These are phyloP conservation scores for Sporisorium reilianum DNA, from an alignment of 1,284 basidiomycete species.

Conservation along the genomic window DNA sequence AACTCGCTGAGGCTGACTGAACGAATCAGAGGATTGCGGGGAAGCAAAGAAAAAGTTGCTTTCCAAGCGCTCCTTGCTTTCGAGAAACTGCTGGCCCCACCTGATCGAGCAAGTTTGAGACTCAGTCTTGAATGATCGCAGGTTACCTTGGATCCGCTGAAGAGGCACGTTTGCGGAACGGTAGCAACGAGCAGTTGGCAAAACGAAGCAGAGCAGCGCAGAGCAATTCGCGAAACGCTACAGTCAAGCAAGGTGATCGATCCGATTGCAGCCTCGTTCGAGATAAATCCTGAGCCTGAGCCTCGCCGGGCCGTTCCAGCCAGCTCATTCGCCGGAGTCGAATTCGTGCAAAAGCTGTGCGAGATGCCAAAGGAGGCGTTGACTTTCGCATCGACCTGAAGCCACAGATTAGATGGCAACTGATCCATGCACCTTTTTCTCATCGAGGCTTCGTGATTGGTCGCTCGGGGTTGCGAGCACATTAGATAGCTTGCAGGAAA, in stretches of 20 bases:
- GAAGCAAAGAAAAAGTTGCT: background rate
- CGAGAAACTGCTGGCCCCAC: background rate
- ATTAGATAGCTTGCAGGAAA: slow-evolving; percentile 2
- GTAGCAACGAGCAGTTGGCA: background rate
- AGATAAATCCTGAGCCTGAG: background rate
- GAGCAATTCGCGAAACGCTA: background rate
- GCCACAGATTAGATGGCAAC: slow-evolving; percentile 13
- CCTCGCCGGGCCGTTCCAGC: background rate
- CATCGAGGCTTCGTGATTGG: slow-evolving; percentile 20
- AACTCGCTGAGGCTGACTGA: background rate
- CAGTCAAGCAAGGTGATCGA: background rate
- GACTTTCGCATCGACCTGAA: background rate
- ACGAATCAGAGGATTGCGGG: background rate
- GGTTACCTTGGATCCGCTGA: background rate
- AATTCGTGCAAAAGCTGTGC: background rate
- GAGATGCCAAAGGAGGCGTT: slow-evolving; percentile 1
- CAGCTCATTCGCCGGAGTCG: background rate
- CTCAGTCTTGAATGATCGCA: background rate
- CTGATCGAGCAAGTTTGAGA: slow-evolving; percentile 1
- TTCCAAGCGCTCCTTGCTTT: slow-evolving; percentile 2
- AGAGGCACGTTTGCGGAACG: background rate
- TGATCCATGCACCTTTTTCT: background rate
- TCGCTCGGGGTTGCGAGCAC: slow-evolving; percentile 27
- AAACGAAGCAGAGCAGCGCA: background rate
- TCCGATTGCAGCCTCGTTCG: background rate